Conservation (phyloP, 768 basidiomycete species). For the Amanita jacksonii region DNA sequence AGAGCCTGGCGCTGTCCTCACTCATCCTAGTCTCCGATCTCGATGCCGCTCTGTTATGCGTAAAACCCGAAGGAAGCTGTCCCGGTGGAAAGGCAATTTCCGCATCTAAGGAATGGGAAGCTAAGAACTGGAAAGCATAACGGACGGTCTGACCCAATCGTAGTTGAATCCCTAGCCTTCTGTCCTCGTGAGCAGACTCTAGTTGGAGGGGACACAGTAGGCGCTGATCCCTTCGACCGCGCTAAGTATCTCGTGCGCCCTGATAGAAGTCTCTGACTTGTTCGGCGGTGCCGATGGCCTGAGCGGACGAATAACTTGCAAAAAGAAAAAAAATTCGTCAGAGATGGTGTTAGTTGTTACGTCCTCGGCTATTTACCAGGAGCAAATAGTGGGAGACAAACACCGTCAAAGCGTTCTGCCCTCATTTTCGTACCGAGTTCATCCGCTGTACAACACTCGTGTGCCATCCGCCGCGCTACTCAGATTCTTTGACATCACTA, state of each 20-base stretch:
- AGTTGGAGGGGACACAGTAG: background rate
- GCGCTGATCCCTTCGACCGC: conserved; percentile 7
- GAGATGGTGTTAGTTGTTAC: too few relatives aligned
- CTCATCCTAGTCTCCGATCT: too few relatives aligned
- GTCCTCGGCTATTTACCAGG: too few relatives aligned
- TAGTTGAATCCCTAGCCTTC: background rate
- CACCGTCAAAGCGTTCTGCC: too few relatives aligned
- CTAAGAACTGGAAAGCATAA: background rate
- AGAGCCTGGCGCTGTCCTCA: too few relatives aligned
- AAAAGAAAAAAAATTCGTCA: background rate
- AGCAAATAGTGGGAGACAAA: too few relatives aligned
- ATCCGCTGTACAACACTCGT: too few relatives aligned
- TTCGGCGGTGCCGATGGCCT: conserved; percentile 7
- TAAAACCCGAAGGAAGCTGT: too few relatives aligned
- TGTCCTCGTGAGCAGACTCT: background rate
- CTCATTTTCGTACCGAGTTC: too few relatives aligned
- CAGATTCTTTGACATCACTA: too few relatives aligned
- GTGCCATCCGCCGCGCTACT: too few relatives aligned
- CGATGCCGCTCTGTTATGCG: too few relatives aligned
- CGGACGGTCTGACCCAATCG: background rate
- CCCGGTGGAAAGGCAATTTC: background rate
- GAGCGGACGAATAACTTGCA: background rate
- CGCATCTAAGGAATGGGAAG: background rate
- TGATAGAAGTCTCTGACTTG: background rate
- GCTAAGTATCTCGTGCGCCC: background rate